phyloP scores from a whole-genome alignment of 495 filamentous ascomycete species.

The Talaromyces ruber region DNA sequence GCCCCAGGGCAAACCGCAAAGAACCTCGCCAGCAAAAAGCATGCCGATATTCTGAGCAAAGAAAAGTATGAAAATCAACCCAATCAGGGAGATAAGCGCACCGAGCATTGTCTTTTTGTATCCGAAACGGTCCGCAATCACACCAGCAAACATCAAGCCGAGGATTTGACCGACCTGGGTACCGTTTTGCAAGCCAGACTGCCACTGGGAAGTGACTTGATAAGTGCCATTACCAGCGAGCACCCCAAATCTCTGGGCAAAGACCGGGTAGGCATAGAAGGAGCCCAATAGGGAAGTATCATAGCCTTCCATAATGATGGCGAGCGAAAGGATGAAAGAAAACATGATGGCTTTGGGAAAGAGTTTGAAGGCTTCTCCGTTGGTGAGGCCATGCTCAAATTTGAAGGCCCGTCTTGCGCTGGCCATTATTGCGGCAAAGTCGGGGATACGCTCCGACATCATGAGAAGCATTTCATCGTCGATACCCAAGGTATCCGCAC shows the following conservation, averaged over 20 bases:
- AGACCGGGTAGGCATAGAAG: slow-evolving; percentile 30
- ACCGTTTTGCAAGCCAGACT: slow-evolving; percentile 58
- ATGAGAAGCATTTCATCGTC: slow-evolving; percentile 10
- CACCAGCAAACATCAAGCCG: slow-evolving; percentile 32
- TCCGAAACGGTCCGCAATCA: slow-evolving; percentile 32
- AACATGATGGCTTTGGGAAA: slow-evolving; percentile 40
- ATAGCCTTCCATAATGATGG: slow-evolving; percentile 43
- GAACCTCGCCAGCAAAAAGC: slow-evolving; percentile 9
- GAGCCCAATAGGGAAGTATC: slow-evolving; percentile 30
- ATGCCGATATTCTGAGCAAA: slow-evolving; percentile 6
- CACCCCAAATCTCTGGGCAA: slow-evolving; percentile 52
- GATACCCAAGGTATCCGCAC: slow-evolving; percentile 9
- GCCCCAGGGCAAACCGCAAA: slow-evolving; percentile 19
- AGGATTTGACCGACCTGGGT: slow-evolving; percentile 21
- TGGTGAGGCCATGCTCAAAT: slow-evolving; percentile 17
- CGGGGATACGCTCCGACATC: slow-evolving; percentile 11
- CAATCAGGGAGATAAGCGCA: slow-evolving; percentile 37
- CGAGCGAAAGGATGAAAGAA: slow-evolving; percentile 31
- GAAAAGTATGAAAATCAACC: slow-evolving; percentile 58
- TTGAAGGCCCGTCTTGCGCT: slow-evolving; percentile 10
- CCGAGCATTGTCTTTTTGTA: slow-evolving; percentile 50
- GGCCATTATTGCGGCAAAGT: slow-evolving; percentile 10
- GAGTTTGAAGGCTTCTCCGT: slow-evolving; percentile 2
- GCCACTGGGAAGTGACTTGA: slow-evolving; percentile 56
- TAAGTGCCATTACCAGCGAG: slow-evolving; percentile 32